Evolutionary conservation across 2,329 filamentous ascomycete species (phyloP), one percentile per base, ranked within the genome.

Genomic region (Plectosphaerella cucumerina): DNA sequence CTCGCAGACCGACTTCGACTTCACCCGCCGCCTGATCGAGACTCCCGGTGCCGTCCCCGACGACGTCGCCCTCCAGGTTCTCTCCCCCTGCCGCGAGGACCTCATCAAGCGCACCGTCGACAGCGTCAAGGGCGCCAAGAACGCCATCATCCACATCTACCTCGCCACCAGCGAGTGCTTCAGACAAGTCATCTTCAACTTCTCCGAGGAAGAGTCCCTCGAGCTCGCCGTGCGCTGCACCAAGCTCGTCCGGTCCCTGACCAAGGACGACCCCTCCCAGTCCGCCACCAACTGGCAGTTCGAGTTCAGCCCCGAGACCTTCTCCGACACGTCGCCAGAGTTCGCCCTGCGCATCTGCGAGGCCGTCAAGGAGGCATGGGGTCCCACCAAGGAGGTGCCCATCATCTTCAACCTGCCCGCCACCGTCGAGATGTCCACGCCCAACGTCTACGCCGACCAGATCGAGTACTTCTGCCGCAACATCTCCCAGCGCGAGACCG

Each of bases 321-420:
- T 97, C 73, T 97, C 92, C 6, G 93, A 97, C 70, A 90, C 90
- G 2, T 81, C 85, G 51, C 86, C 90, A 12, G 91, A 95, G 39
- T 97, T 88, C 63, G 89, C 84, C 15, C 73, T 97, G 33, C 73
- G 86, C 65, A 80, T 97, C 41, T 97, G 94, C 69, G 85, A 96
- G 65, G 93, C 93, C 33, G 93, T 97, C 62, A 97, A 96, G 79
- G 86, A 78, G 6, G 94, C 92, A 1, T 99, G 94, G 94, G 91
- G 79, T 56, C 93, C 94, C 1, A 84, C 82, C 1, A 83, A 76
- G 37, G 83, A 90, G 68, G 86, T 84, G 60, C 89, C 87, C 45
- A 90, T 99, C 69, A 96, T 99, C 66, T 94, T 99, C 79, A 97
- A 97, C 74, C 79, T 99, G 48, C 93, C 94, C 1, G 93, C 94